Percentiles rank a stretch among this genome's conserved stretches.
Evolutionary conservation across 1,284 basidiomycete species (phyloP).

Genomic region (Apiotrichum porosum): DNA sequence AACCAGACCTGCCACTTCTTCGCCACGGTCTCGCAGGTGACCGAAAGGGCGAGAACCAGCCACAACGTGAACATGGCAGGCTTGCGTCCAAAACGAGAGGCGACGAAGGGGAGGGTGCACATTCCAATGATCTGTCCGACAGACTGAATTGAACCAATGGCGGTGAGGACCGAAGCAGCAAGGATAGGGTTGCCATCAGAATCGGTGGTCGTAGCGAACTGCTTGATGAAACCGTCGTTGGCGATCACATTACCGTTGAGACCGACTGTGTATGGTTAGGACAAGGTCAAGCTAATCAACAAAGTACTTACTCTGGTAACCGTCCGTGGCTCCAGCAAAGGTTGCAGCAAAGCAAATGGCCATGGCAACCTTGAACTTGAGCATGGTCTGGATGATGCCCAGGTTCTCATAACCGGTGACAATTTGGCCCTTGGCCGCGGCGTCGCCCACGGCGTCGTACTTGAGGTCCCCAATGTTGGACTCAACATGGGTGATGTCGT

Average conservation of each 20-base stretch:
- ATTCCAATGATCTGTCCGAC: slow-evolving; percentile 22
- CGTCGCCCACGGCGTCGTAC: too few species aligned
- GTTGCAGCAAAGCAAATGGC: too few species aligned
- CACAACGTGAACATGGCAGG: slow-evolving; percentile 14
- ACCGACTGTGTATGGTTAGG: too few species aligned
- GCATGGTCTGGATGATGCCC: too few species aligned
- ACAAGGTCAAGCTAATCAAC: too few species aligned
- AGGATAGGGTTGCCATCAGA: too few species aligned
- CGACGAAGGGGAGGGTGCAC: slow-evolving; percentile 10
- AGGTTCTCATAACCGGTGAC: too few species aligned
- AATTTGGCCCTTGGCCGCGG: too few species aligned
- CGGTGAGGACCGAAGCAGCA: too few species aligned
- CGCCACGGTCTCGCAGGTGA: slow-evolving; percentile 12
- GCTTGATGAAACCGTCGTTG: slow-evolving; percentile 16
- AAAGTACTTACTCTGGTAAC: slow-evolving; percentile 16
- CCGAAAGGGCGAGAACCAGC: slow-evolving; percentile 13
- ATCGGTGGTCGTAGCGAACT: neutral
- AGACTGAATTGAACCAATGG: slow-evolving; percentile 16
- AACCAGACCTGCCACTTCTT: slow-evolving; percentile 18
- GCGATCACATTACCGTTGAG: slow-evolving; percentile 16
- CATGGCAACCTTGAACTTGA: too few species aligned
- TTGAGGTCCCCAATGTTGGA: too few species aligned
- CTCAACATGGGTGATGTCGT: too few species aligned
- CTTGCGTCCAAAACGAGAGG: slow-evolving; percentile 19
- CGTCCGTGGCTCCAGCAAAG: slow-evolving; percentile 18